Percentiles rank a stretch among this genome's conserved stretches.
These are phyloP conservation scores for Handroanthus guayacan DNA, from an alignment of 257 asterid genomes.

Conservation along the genomic window DNA sequence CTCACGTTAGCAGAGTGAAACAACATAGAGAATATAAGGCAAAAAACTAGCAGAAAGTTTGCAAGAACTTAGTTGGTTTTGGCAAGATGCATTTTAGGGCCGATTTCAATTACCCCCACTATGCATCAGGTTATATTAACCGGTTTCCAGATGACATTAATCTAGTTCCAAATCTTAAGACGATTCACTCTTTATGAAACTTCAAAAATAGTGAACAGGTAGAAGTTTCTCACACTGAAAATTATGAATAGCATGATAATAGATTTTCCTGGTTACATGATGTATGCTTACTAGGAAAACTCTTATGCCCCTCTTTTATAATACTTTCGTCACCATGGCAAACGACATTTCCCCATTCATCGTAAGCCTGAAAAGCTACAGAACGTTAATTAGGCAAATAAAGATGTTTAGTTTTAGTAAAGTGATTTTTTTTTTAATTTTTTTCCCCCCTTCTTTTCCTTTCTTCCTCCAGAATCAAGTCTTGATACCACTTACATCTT, in stretches of 20 bases:
- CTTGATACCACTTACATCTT: constrained; percentile 59
- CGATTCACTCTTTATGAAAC: neutral
- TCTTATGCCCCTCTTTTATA: constrained; percentile 74
- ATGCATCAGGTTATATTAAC: neutral
- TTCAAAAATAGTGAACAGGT: neutral
- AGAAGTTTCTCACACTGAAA: constrained; percentile 2
- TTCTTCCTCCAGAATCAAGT: neutral
- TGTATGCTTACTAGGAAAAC: constrained; percentile 94
- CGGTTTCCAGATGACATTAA: neutral
- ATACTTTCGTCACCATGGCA: constrained; percentile 68
- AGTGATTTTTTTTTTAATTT: constrained; percentile 15
- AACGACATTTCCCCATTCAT: constrained; percentile 73
- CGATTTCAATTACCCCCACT: neutral
- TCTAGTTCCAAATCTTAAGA: neutral
- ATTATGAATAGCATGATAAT: neutral
- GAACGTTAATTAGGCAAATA: constrained; percentile 32
- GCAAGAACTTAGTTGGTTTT: neutral
- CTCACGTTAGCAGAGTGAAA: neutral
- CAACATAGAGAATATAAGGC: neutral
- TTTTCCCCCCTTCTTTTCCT: too few relatives aligned
- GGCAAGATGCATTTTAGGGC: neutral
- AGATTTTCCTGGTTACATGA: constrained; percentile 61
- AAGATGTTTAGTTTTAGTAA: constrained; percentile 1
- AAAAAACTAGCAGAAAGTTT: neutral
- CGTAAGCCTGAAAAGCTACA: constrained; percentile 59